Base-by-base conservation (phyloP, 2,329 filamentous ascomycete genomes). In the Colletotrichum sp. region DNA sequence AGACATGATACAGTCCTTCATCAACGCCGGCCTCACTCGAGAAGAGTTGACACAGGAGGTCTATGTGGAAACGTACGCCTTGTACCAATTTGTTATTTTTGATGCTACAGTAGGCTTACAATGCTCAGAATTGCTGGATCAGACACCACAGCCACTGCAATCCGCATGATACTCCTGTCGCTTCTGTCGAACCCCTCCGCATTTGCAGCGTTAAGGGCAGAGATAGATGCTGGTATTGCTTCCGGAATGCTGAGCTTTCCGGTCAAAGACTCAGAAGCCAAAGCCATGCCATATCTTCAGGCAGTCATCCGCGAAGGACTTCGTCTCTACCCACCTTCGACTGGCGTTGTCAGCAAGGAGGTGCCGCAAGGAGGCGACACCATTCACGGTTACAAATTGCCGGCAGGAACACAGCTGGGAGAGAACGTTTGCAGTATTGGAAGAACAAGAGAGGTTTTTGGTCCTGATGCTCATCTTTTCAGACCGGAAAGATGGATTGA, bases 251-350 rank as follows among this genome's bases (percentile, higher is more conserved):
- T 78, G 16, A 74, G 69, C 18, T 71, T 77, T 1, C 81, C 82
- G 12, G 79, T 83, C 77, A 81, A 75, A 18, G 83, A 87, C 55
- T 79, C 81, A 1, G 84, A 88, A 77, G 84, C 82, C 28, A 83
- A 77, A 28, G 80, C 79, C 32, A 81, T 85, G 34, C 83, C 82
- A 16, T 89, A 90, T 78, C 85, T 92, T 5, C 84, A 88, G 39
- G 89, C 90, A 5, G 87, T 89, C 4, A 84, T 92, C 18, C 87
- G 86, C 26, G 91, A 92, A 79, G 86, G 87, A 0, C 82, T 89
- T 78, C 86, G 90, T 4, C 80, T 91, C 12, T 88, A 90, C 77
- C 89, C 90, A 2, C 86, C 84, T 1, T 84, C 90, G 3, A 86
- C 84, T 8, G 84, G 90, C 71, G 79, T 86, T 8, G 83, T 91